Conservation (phyloP, 202 grass and related monocot species). For the Tripidium arundinaceum region DNA sequence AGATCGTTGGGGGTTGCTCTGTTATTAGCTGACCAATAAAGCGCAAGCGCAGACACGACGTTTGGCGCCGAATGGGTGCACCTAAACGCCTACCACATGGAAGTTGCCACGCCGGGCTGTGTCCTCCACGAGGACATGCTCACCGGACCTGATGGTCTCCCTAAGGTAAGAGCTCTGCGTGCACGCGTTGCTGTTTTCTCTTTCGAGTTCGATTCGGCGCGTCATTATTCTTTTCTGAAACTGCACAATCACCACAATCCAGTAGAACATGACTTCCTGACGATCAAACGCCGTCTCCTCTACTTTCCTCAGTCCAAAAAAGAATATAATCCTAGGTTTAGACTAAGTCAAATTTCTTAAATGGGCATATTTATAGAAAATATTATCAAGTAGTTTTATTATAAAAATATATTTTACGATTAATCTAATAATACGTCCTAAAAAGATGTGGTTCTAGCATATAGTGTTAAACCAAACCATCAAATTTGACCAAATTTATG, state of each 20-base stretch:
- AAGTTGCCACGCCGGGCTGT: not conserved
- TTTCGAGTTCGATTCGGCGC: not conserved
- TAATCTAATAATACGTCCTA: no score
- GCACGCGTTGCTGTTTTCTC: not conserved
- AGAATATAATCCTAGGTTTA: no score
- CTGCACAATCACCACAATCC: not conserved
- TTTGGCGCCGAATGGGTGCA: slow-evolving; percentile 26
- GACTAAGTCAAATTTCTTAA: no score
- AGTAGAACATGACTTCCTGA: no score
- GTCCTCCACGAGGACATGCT: not conserved
- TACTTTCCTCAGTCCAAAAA: no score
- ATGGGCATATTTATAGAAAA: no score
- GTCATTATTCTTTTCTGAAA: not conserved
- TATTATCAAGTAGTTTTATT: no score
- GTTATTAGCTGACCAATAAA: slow-evolving; percentile 39
- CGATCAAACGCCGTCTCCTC: no score
- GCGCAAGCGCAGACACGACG: not conserved
- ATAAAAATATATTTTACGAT: no score
- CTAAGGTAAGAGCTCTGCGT: not conserved
- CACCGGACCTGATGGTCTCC: not conserved
- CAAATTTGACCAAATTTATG: no score
- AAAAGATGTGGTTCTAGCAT: no score
- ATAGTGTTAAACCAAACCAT: no score
- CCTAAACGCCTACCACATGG: not conserved
- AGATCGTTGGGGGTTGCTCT: not conserved